Conservation (phyloP, 371 early-diverging fungal species). For the Edhazardia aedis region DNA sequence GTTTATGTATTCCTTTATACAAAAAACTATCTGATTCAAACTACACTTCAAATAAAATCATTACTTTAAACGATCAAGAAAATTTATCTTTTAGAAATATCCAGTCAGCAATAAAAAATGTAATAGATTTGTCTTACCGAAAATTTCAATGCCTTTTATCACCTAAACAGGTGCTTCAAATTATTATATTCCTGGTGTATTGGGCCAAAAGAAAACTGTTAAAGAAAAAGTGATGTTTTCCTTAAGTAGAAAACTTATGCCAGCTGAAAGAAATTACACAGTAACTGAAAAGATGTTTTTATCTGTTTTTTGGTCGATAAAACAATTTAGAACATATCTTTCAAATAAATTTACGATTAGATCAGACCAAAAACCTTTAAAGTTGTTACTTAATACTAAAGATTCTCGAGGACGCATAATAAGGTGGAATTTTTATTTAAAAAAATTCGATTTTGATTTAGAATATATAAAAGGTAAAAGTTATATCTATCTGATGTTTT, state of each 20-base stretch:
- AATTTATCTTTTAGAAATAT: neutral
- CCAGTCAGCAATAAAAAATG: no score
- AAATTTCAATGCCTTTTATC: neutral
- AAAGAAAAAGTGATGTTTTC: neutral
- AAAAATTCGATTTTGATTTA: neutral
- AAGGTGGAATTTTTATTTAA: neutral
- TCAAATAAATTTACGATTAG: neutral
- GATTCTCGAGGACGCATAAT: neutral
- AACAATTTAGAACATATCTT: neutral
- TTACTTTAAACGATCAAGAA: neutral
- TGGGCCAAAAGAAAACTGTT: neutral
- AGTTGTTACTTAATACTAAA: neutral
- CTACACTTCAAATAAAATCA: neutral
- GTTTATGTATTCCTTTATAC: neutral
- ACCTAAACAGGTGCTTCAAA: neutral
- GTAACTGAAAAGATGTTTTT: conserved; percentile 5
- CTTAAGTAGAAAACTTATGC: conserved; percentile 2
- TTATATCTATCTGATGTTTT: neutral
- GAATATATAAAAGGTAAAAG: neutral
- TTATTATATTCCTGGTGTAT: neutral
- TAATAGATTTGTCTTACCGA: neutral
- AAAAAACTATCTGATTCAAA: neutral
- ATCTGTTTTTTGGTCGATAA: neutral
- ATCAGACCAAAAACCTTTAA: neutral
- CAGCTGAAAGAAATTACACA: conserved; percentile 14